These are phyloP conservation scores for Hypoxylon intermedium DNA, from an alignment of 495 filamentous ascomycete species.

Conservation along the genomic window DNA sequence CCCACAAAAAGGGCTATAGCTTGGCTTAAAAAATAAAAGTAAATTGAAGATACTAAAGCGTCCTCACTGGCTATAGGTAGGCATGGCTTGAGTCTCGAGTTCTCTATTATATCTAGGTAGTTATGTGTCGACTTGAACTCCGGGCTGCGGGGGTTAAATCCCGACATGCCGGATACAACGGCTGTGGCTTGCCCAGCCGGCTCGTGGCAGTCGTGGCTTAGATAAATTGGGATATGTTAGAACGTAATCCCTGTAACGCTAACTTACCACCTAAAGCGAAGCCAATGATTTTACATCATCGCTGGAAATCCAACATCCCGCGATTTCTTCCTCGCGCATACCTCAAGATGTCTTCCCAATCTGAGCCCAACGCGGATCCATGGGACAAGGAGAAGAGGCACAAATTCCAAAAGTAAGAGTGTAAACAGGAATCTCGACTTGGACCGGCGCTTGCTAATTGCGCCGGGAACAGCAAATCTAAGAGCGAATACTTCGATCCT, in stretches of 20 bases:
- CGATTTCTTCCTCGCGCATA: conserved; percentile 5
- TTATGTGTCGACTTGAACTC: too few species aligned
- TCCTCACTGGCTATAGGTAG: too few species aligned
- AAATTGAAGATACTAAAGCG: not conserved
- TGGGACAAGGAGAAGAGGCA: conserved; percentile 53
- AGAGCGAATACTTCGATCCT: conserved; percentile 89
- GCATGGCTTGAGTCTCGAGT: too few species aligned
- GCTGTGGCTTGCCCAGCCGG: too few species aligned
- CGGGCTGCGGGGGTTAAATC: too few species aligned
- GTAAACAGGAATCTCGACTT: not conserved
- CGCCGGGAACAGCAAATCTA: conserved; percentile 67
- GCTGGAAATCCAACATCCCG: not conserved
- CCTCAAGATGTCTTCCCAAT: conserved; percentile 37
- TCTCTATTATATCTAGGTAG: too few species aligned
- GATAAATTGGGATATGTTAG: too few species aligned
- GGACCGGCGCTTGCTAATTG: not conserved
- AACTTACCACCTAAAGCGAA: not conserved
- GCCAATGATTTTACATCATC: conserved; percentile 5
- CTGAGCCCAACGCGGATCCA: conserved; percentile 33
- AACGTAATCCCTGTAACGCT: too few species aligned
- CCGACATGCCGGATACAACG: too few species aligned
- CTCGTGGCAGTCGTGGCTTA: too few species aligned
- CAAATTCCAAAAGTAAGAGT: conserved; percentile 54
- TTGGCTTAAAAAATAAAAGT: too few species aligned
- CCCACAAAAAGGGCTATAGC: too few species aligned